phyloP scores from a whole-genome alignment of 2,329 filamentous ascomycete species.

The Ascochyta fabae region DNA sequence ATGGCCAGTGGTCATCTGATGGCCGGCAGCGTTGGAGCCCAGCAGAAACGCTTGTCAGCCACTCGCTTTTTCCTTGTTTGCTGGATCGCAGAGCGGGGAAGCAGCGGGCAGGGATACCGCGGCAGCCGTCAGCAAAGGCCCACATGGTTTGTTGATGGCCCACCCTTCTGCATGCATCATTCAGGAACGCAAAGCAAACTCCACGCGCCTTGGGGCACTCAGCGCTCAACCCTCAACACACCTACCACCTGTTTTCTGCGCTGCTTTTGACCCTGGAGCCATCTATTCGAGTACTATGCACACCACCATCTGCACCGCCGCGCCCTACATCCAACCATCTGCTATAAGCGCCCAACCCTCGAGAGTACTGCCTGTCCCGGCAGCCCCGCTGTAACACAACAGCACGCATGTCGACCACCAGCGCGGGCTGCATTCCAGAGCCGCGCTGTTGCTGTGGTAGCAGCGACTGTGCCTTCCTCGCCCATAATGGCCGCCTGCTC shows the following conservation, averaged over 20 bases:
- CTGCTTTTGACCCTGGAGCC: slow-evolving; percentile 2
- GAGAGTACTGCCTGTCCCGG: slow-evolving; percentile 14
- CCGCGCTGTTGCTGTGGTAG: slow-evolving; percentile 82
- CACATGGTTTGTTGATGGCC: slow-evolving; percentile 13
- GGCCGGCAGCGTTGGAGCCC: neutral
- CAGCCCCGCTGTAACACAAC: slow-evolving; percentile 27
- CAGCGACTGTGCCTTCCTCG: slow-evolving; percentile 77
- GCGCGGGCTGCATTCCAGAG: slow-evolving; percentile 40
- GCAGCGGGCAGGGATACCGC: slow-evolving; percentile 13
- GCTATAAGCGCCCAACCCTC: slow-evolving; percentile 14
- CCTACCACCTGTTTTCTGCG: slow-evolving; percentile 22
- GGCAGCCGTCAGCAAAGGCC: slow-evolving; percentile 4
- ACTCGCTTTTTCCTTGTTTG: slow-evolving; percentile 8
- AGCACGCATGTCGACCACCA: slow-evolving; percentile 28
- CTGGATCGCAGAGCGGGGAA: slow-evolving; percentile 18
- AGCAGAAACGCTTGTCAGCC: neutral
- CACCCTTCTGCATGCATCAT: slow-evolving; percentile 15
- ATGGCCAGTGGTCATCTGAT: slow-evolving; percentile 12
- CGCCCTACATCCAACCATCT: slow-evolving; percentile 8
- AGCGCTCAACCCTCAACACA: slow-evolving; percentile 15
- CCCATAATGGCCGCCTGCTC: slow-evolving; percentile 78
- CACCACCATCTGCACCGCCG: slow-evolving; percentile 14
- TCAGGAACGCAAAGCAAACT: slow-evolving; percentile 19
- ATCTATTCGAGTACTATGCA: slow-evolving; percentile 29
- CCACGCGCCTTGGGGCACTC: slow-evolving; percentile 9